Conservation (phyloP, 2,329 filamentous ascomycete genomes). For the Amauroascus verrucosus region DNA sequence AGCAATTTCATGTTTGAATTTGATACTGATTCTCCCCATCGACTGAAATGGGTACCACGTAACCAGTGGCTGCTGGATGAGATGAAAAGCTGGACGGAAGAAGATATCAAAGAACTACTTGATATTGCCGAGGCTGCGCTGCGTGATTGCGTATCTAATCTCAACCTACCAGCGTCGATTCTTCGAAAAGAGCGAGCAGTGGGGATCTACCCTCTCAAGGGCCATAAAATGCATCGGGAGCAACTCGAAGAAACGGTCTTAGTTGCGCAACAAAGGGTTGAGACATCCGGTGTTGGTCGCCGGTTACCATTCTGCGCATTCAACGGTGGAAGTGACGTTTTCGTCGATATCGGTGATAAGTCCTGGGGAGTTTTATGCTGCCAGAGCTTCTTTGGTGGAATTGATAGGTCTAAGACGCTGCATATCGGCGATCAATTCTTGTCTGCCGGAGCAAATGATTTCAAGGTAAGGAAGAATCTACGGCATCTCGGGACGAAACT, state of each 20-base stretch:
- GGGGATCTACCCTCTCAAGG: constrained; percentile 58
- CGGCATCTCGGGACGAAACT: too few relatives aligned
- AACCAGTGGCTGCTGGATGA: constrained; percentile 52
- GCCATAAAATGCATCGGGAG: constrained; percentile 67
- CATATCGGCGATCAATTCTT: constrained; percentile 96
- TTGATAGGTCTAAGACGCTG: constrained; percentile 67
- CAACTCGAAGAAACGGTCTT: constrained; percentile 91
- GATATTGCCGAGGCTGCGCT: constrained; percentile 81
- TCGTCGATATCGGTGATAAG: constrained; percentile 98
- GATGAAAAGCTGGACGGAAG: constrained; percentile 42
- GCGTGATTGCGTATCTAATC: constrained; percentile 65
- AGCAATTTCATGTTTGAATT: constrained; percentile 91
- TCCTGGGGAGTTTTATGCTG: constrained; percentile 89
- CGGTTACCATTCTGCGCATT: constrained; percentile 89
- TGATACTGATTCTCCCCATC: constrained; percentile 51
- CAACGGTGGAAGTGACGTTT: constrained; percentile 92
- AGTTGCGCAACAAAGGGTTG: constrained; percentile 83
- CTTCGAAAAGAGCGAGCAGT: constrained; percentile 83
- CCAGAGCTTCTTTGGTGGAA: constrained; percentile 74
- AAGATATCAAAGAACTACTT: constrained; percentile 68
- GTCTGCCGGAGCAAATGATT: constrained; percentile 91
- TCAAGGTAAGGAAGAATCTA: constrained; percentile 57
- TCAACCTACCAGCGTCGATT: constrained; percentile 68
- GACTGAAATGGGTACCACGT: constrained; percentile 54
- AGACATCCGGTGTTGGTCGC: constrained; percentile 60